These are phyloP conservation scores for Ceratocystis cacaofunesta DNA, from an alignment of 2,329 filamentous ascomycete species.

Conservation along the genomic window DNA sequence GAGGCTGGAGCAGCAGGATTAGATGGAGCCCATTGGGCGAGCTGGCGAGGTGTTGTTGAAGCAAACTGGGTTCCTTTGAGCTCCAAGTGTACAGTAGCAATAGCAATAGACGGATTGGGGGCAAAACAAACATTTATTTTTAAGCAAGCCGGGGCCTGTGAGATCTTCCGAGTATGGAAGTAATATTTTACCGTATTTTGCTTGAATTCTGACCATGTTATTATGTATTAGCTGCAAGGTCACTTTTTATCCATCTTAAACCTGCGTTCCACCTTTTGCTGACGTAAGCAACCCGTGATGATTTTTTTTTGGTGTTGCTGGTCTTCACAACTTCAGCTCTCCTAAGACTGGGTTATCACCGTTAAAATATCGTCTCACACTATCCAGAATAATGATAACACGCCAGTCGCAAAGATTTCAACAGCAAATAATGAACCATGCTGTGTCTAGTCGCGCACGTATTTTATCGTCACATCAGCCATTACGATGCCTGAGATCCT, in stretches of 20 bases:
- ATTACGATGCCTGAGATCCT: background rate
- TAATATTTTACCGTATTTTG: no score
- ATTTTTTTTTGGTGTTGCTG: slow-evolving; percentile 7
- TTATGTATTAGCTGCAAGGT: background rate
- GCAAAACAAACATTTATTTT: slow-evolving; percentile 6
- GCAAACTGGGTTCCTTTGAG: slow-evolving; percentile 9
- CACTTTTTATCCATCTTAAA: background rate
- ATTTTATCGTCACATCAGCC: background rate
- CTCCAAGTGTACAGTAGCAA: slow-evolving; percentile 17
- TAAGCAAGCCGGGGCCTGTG: background rate
- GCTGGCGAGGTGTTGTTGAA: background rate
- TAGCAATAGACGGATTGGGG: slow-evolving; percentile 14
- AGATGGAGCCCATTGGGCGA: background rate
- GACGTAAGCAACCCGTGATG: slow-evolving; percentile 12
- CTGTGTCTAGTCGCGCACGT: background rate
- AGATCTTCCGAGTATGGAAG: no score
- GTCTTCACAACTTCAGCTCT: background rate
- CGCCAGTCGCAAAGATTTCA: background rate
- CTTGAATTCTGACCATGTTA: background rate
- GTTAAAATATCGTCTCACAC: background rate
- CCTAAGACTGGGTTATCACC: background rate
- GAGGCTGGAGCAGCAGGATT: slow-evolving; percentile 17
- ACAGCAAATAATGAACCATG: background rate
- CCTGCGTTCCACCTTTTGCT: slow-evolving; percentile 5
- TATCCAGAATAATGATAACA: slow-evolving; percentile 4